Conservation (phyloP, 768 basidiomycete species). For the Suillus subluteus region DNA sequence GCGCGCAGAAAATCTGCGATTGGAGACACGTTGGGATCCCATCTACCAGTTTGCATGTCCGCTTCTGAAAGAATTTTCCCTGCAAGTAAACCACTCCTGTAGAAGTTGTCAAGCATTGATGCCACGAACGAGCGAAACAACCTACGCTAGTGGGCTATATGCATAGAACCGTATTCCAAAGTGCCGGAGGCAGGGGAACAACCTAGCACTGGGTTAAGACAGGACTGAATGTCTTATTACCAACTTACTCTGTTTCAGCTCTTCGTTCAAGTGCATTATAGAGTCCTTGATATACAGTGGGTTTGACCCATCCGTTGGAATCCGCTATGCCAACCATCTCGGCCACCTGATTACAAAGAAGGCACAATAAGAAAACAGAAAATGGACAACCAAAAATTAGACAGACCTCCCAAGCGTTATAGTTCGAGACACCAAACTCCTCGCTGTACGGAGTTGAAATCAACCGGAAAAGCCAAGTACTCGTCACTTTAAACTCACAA, state of each 20-base stretch:
- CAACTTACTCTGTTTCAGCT: slow-evolving; percentile 39
- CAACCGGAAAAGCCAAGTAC: not conserved
- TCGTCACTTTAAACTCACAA: slow-evolving; percentile 38
- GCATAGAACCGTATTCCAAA: slow-evolving; percentile 45
- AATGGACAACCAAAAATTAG: not conserved
- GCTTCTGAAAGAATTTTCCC: slow-evolving; percentile 17
- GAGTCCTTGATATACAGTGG: slow-evolving; percentile 52
- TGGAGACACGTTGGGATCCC: slow-evolving; percentile 16
- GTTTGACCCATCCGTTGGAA: slow-evolving; percentile 49
- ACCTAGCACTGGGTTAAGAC: not conserved
- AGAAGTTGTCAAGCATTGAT: not conserved
- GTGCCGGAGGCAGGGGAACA: slow-evolving; percentile 47
- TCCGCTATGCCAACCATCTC: slow-evolving; percentile 46
- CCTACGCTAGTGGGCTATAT: slow-evolving; percentile 26
- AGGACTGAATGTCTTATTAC: not conserved
- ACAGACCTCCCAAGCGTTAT: slow-evolving; percentile 36
- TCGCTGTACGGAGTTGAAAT: slow-evolving; percentile 13
- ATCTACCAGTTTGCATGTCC: slow-evolving; percentile 14
- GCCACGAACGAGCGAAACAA: not conserved
- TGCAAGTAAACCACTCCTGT: slow-evolving; percentile 12
- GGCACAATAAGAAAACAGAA: not conserved
- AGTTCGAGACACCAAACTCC: slow-evolving; percentile 21
- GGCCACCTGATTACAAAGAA: slow-evolving; percentile 36
- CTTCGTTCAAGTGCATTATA: slow-evolving; percentile 50
- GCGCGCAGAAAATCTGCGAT: slow-evolving; percentile 2